Conservation (phyloP, 2,329 filamentous ascomycete genomes). For the Ophiostoma ips region DNA sequence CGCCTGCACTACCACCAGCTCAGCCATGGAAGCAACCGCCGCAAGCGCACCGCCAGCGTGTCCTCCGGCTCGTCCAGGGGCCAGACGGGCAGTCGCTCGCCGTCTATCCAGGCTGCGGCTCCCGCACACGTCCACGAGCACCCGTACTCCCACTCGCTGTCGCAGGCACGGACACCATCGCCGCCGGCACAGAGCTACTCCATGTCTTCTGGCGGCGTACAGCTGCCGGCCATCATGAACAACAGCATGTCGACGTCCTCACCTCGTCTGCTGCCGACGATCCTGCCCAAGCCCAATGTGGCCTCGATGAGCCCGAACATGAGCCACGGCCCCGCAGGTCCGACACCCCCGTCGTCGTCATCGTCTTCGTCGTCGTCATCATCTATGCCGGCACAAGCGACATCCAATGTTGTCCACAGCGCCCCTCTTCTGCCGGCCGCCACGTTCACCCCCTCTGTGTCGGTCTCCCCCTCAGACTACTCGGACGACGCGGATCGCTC, state of each 20-base stretch:
- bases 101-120: constrained; percentile 31
- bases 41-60: constrained; percentile 60
- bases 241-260: constrained; percentile 23
- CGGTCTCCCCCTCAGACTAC: constrained; percentile 15
- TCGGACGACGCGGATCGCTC: constrained; percentile 1
- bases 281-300: constrained; percentile 49
- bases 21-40: constrained; percentile 67
- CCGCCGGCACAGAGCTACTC: background rate
- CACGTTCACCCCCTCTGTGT: constrained; percentile 21
- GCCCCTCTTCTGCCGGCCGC: constrained; percentile 31
- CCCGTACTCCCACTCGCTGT: constrained; percentile 10
- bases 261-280: constrained; percentile 38
- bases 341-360: background rate
- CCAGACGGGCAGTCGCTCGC: constrained; percentile 31
- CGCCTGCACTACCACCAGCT: constrained; percentile 80
- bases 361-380: background rate
- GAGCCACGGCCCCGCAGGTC: too few relatives aligned
- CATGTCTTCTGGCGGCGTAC: constrained; percentile 26
- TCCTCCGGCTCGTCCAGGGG: constrained; percentile 44
- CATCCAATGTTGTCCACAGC: constrained; percentile 16
- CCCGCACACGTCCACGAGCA: constrained; percentile 38
- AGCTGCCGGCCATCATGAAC: constrained; percentile 36
- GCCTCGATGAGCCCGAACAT: constrained; percentile 24
- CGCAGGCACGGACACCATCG: background rate
- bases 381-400: background rate